Percentiles rank a stretch among this genome's conserved stretches.
These are phyloP conservation scores for Bryoglossum gracile DNA, from an alignment of 495 filamentous ascomycete genomes.

Conservation along the genomic window DNA sequence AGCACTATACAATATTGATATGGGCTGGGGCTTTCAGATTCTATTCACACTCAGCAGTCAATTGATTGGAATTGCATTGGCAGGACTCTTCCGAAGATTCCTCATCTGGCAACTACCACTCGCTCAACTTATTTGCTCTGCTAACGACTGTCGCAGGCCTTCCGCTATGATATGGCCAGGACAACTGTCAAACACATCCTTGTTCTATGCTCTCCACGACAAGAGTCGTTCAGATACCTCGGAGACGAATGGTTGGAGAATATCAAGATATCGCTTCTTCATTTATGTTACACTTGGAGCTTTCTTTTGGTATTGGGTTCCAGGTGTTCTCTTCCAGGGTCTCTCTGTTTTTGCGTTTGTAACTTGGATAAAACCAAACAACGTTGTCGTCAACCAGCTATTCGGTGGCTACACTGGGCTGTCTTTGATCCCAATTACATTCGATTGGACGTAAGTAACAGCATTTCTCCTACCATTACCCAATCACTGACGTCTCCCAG, in stretches of 20 bases:
- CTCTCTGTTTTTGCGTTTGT: constrained; percentile 54
- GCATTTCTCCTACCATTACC: constrained; percentile 33
- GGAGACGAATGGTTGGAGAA: constrained; percentile 55
- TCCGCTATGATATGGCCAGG: constrained; percentile 72
- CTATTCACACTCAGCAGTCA: constrained; percentile 63
- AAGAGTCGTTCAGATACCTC: constrained; percentile 47
- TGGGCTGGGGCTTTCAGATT: constrained; percentile 59
- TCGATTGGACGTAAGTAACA: constrained; percentile 30
- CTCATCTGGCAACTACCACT: no score
- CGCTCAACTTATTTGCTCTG: no score
- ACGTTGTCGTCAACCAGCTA: constrained; percentile 28
- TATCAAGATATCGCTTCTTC: constrained; percentile 59
- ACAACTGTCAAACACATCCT: constrained; percentile 52
- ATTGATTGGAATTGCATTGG: constrained; percentile 64
- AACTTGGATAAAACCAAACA: constrained; percentile 40
- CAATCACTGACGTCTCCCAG: constrained; percentile 24
- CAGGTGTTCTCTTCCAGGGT: constrained; percentile 48
- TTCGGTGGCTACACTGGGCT: constrained; percentile 51
- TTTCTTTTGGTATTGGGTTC: constrained; percentile 52
- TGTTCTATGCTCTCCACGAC: constrained; percentile 70
- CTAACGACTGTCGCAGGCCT: constrained; percentile 36
- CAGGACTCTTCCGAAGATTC: constrained; percentile 58
- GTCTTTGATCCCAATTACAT: constrained; percentile 47
- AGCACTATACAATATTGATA: constrained; percentile 62
- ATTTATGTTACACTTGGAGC: constrained; percentile 49